Base-by-base conservation (phyloP, 2,329 filamentous ascomycete species). In the Hymenoscyphus repandus region DNA sequence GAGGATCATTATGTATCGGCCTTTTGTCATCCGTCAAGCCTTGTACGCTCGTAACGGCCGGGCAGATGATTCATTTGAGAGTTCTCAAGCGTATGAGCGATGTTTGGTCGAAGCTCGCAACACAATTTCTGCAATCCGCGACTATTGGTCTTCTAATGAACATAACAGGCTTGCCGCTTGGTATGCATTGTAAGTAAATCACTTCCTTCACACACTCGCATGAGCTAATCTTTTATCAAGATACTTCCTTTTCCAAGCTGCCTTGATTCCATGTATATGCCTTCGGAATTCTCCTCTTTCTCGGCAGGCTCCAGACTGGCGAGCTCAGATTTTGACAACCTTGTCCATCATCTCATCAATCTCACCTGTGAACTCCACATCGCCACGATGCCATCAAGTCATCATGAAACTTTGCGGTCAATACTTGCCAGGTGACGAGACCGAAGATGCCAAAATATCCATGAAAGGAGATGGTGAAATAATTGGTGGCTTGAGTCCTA, bases 401-500 rank as follows among this genome's bases (percentile, higher is more conserved):
- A 56, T 52, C 20, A 27, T 52, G 12, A 56, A 54, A 32, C 49
- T 56, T 3, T 54, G 54, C 12, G 52, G 50, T 22, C 49, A 50
- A n/a, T 53, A 52, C 37, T 34, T 50, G 3, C 47, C 36, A 5
- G 38, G 43, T 12, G 47, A 49, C 6, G 47, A 32, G 12, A 33
- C 10, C 5, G 7, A 42, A n/a, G 15, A n/a, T 18, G 27, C 30
- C 12, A 11, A 22, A 43, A n/a, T 11, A 30, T 13, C 18, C 27
- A 13, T 52, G 18, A 38, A 33, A 32, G 52, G 38, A 15, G 38
- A 47, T 37, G 32, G 18, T 12, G 10, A 17, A 17, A 13, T 22
- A 17, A 30, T 15, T 30, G 15, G 27, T 42, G 40, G 42, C 55
- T n/a, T n/a, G n/a, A n/a, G 58, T 27, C 63, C 68, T 0, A 65